Base-by-base conservation (phyloP, 345 rosid species). In the Euphorbia peplus region DNA sequence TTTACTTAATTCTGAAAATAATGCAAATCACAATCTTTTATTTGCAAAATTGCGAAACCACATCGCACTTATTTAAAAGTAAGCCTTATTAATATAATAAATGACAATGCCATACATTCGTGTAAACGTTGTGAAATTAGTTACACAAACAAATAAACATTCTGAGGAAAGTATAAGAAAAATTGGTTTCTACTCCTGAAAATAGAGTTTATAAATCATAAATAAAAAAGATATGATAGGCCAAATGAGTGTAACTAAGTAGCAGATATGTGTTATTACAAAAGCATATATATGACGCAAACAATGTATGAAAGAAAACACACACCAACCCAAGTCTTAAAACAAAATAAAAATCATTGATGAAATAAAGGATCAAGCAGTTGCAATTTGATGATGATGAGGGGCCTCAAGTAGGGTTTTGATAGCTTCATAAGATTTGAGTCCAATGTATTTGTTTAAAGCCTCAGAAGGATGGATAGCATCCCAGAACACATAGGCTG, bases 381-480 rank as follows among this genome's bases (percentile, higher is more conserved):
- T 25, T 3, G 28, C 46, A 21, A 42, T 19, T 69, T 32, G 59
- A 21, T 39, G n/a, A n/a, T n/a, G n/a, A n/a, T 22, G 50, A 50
- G 61, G n/a, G n/a, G n/a, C n/a, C 42, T 12, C 13, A 26, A 62
- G 29, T 13, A 70, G 52, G 24, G 30, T 55, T 16, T 19, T 35
- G 26, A 85, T 76, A 44, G 71, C 70, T 2, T 0, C 39, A 29
- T 69, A 79, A 8, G 83, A 69, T 64, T 75, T 77, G 10, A 8
- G 8, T 18, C 81, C 90, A 1, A 53, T 22, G 68, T 66, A 12
- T 1, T 1, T 5, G 63, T 76, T 86, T 9, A 76, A 66, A 1
- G 39, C 44, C 56, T 86, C 84, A 0, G 91, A 76, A 1, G 84
- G 73, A 66, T 83, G 93, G n/a, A 73, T 79, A 61, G 76, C 80